Conservation (phyloP, 805 yeast genomes). For the Metschnikowia anglica region DNA sequence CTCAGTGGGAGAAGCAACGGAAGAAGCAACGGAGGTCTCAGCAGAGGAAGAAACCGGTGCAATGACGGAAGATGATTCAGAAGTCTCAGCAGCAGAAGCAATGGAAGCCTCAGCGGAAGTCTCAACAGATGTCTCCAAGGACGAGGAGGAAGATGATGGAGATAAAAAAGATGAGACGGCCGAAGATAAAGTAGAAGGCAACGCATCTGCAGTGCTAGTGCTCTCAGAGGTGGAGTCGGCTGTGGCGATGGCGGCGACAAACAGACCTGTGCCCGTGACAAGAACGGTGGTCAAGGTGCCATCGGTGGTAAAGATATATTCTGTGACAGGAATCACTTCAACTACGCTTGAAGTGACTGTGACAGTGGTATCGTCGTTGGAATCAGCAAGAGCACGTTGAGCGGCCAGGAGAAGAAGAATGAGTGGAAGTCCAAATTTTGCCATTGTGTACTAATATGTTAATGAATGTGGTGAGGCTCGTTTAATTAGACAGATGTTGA, state of each 20-base stretch:
- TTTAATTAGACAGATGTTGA: background rate
- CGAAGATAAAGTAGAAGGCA: background rate
- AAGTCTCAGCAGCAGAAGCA: background rate
- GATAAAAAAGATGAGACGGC: conserved; percentile 2
- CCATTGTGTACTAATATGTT: background rate
- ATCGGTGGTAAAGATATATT: conserved; percentile 32
- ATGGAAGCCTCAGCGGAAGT: background rate
- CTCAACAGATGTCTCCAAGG: background rate
- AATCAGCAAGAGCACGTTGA: conserved; percentile 9
- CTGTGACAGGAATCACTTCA: conserved; percentile 31
- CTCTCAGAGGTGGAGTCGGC: conserved; percentile 7
- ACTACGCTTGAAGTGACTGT: conserved; percentile 19
- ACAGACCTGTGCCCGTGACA: conserved; percentile 21
- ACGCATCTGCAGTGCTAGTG: background rate
- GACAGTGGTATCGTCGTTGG: conserved; percentile 8
- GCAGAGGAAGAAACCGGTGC: background rate
- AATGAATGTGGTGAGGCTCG: background rate
- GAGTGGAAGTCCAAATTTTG: conserved; percentile 5
- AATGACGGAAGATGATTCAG: background rate
- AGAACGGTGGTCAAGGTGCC: conserved; percentile 32
- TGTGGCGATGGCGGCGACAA: conserved; percentile 3
- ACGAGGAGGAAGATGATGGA: background rate
- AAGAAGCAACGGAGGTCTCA: background rate
- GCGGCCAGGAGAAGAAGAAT: conserved; percentile 8
- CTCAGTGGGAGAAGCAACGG: background rate